These are phyloP conservation scores for Trichomonascaceae sp. DNA, from an alignment of 1,139 yeast genomes.

Conservation along the genomic window DNA sequence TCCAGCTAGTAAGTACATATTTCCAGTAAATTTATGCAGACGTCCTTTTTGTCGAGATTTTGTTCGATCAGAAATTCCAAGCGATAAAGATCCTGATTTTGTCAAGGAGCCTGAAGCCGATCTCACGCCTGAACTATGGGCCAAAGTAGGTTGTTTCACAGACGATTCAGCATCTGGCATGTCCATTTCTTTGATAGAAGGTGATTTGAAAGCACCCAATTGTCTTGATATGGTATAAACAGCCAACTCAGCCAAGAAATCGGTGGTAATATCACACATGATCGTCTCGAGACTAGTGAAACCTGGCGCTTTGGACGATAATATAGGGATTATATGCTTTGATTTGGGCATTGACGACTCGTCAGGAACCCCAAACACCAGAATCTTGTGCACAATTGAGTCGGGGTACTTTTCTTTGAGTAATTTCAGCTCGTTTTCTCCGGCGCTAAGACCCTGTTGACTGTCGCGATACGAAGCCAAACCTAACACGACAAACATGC, in stretches of 20 bases:
- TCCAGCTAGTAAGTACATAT: constrained; percentile 75
- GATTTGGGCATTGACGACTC: constrained; percentile 25
- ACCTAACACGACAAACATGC: constrained; percentile 52
- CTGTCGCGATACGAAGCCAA: constrained; percentile 42
- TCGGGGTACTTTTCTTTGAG: constrained; percentile 47
- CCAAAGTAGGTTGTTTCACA: constrained; percentile 15
- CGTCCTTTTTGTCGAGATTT: constrained; percentile 61
- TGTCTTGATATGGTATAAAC: constrained; percentile 46
- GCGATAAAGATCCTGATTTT: constrained; percentile 32
- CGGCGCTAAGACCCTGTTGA: constrained; percentile 29
- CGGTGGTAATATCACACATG: constrained; percentile 64
- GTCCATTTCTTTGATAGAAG: constrained; percentile 29
- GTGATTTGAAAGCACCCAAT: constrained; percentile 32
- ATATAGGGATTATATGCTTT: constrained; percentile 28
- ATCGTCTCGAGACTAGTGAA: constrained; percentile 56
- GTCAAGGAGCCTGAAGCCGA: constrained; percentile 47
- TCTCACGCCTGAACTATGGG: constrained; percentile 12
- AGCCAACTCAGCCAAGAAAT: constrained; percentile 58
- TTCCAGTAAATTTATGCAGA: constrained; percentile 67
- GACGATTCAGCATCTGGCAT: constrained; percentile 14
- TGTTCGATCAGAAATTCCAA: constrained; percentile 44
- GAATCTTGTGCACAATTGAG: constrained; percentile 56
- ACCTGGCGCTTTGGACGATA: constrained; percentile 26
- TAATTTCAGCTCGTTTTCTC: constrained; percentile 26
- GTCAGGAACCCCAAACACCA: constrained; percentile 53